phyloP scores from a whole-genome alignment of 2,329 filamentous ascomycete genomes.

The Septoria linicola region DNA sequence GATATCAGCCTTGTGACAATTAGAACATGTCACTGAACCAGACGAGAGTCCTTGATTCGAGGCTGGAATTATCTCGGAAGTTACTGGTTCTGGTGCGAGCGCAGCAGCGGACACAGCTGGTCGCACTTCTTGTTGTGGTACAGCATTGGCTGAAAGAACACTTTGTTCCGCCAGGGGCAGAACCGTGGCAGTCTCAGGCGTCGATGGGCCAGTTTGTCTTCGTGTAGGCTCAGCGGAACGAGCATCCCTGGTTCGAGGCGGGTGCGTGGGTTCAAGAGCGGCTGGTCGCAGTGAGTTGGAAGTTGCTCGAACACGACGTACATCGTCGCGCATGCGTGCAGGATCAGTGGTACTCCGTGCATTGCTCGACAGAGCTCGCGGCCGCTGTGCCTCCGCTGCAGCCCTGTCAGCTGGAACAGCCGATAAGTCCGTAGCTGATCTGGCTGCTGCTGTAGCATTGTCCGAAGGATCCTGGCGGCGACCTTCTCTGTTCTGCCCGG shows the following conservation, averaged over 20 bases:
- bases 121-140: slow-evolving; percentile 20
- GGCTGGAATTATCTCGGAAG: slow-evolving; percentile 46
- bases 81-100: slow-evolving; percentile 45
- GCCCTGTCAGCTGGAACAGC: slow-evolving; percentile 34
- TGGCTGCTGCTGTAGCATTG: slow-evolving; percentile 50
- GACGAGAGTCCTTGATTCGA: neutral
- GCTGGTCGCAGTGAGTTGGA: slow-evolving; percentile 19
- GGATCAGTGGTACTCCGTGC: slow-evolving; percentile 48
- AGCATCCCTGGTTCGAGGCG: slow-evolving; percentile 15
- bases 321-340: slow-evolving; percentile 26
- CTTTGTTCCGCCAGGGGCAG: slow-evolving; percentile 15
- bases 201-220: slow-evolving; percentile 5
- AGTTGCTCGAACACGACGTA: slow-evolving; percentile 23
- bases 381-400: slow-evolving; percentile 22
- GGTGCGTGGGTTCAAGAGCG: neutral
- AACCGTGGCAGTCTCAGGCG: neutral
- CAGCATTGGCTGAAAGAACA: slow-evolving; percentile 9
- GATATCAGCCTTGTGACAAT: slow-evolving; percentile 69
- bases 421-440: slow-evolving; percentile 65
- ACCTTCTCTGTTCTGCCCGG: slow-evolving; percentile 27
- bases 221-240: slow-evolving; percentile 5
- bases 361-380: slow-evolving; percentile 42
- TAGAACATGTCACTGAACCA: slow-evolving; percentile 63
- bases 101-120: slow-evolving; percentile 29
- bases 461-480: neutral